Evolutionary conservation across 2,329 filamentous ascomycete genomes (phyloP), one percentile per base, ranked within the genome.

Genomic region (Madurella mycetomatis): DNA sequence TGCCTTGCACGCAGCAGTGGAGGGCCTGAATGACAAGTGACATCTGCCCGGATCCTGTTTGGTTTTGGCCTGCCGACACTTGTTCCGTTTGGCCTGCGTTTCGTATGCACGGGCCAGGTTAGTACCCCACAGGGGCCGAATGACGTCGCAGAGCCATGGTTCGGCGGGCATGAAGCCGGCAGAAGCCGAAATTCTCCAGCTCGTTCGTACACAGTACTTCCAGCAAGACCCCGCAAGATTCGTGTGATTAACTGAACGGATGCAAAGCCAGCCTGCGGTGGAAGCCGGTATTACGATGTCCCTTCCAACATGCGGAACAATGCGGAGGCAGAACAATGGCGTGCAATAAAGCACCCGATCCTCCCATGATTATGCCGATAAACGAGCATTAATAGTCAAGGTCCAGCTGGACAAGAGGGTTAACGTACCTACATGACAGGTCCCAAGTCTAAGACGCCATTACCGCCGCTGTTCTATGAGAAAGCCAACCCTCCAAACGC

Each of bases 31-130:
- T 30, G n/a, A 50, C 42, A 39, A 39, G 18, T 41, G 39, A 16
- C 31, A 31, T 9, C 13, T 16, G 41, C 12, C 31, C 25, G 8
- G 34, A 15, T n/a, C 17, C 31, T 39, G 16, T 34, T 58, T 56
- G 9, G 41, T 19, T 4, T 43, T 31, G 16, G 45, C 13, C 44
- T 45, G 54, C 53, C 49, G 51, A 60, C 57, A 43, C 55, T 56
- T 54, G 19, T 42, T 34, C 44, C 48, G 37, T 44, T 58, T 55
- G 39, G 55, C 40, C 16, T 19, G 25, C 30, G 56, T 57, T 56
- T 56, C 50, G 59, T 37, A 59, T 57, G 56, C 57, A 59, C 59
- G 50, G 57, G 46, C 56, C 53, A 52, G 30, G 30, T 32, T 37
- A 25, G 25, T 4, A 32, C 42, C 44, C 47, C 41, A 50, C 41